phyloP scores from a whole-genome alignment of 179 eudicot species.

The Silene vulgaris region DNA sequence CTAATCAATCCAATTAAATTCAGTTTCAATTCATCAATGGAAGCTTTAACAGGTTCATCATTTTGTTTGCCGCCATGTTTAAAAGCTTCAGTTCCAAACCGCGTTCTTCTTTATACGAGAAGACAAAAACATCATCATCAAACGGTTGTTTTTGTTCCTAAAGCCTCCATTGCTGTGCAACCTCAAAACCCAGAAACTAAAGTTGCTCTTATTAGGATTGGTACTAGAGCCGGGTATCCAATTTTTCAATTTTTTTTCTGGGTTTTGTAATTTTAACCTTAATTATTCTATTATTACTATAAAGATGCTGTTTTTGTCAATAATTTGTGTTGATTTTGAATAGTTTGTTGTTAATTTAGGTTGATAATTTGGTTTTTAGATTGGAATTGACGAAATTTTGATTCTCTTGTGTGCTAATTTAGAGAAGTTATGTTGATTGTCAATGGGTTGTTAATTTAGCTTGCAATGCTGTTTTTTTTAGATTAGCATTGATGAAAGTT shows the following conservation, averaged over 20 bases:
- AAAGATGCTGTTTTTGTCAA: background rate
- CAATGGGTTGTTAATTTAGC: background rate
- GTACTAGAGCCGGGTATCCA: conserved; percentile 82
- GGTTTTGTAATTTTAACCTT: conserved; percentile 13
- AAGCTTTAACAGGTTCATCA: conserved; percentile 42
- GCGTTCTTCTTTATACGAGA: conserved; percentile 17
- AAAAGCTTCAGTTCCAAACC: conserved; percentile 28
- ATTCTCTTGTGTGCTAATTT: background rate
- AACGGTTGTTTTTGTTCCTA: conserved; percentile 26
- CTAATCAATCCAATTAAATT: background rate
- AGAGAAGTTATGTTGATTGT: background rate
- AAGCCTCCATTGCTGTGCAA: conserved; percentile 64
- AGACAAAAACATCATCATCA: conserved; percentile 13
- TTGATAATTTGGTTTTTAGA: background rate
- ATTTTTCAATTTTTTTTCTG: background rate
- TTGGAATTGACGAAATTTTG: background rate
- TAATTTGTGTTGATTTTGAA: background rate
- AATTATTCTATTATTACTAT: background rate
- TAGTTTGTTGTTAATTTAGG: background rate
- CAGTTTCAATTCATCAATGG: conserved; percentile 36
- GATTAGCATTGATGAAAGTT: background rate
- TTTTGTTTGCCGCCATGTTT: conserved; percentile 40
- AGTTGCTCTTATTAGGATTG: conserved; percentile 70
- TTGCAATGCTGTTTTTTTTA: background rate
- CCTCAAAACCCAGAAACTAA: conserved; percentile 44